Percentiles rank a stretch among this genome's conserved stretches.
These are phyloP conservation scores for Aspergillus saccharolyticus DNA, from an alignment of 495 filamentous ascomycete species.

Conservation along the genomic window DNA sequence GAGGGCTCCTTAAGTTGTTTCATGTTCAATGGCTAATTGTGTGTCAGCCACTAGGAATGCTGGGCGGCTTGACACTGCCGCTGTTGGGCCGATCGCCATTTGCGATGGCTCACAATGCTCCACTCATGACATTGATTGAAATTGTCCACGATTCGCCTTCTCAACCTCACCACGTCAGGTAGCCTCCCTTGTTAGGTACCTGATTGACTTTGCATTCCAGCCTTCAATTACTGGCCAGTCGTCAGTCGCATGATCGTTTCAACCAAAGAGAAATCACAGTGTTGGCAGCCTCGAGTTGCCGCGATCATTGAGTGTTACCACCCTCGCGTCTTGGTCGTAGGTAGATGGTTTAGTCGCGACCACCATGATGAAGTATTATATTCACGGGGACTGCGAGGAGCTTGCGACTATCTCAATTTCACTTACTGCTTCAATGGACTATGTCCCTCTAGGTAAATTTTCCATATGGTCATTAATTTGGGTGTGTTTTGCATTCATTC, in stretches of 20 bases:
- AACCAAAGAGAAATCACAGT: neutral
- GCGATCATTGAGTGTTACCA: neutral
- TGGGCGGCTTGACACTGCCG: neutral
- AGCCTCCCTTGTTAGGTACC: neutral
- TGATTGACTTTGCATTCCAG: neutral
- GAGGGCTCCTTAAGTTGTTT: conserved; percentile 7
- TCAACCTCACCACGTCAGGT: neutral
- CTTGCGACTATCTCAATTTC: neutral
- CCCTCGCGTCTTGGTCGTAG: neutral
- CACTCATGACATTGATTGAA: neutral
- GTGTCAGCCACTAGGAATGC: conserved; percentile 5
- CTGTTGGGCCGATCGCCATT: conserved; percentile 9
- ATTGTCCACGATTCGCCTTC: neutral
- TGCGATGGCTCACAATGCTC: neutral
- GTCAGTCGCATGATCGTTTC: neutral
- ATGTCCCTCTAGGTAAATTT: too few species aligned
- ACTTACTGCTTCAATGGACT: neutral
- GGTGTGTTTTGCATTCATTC: neutral
- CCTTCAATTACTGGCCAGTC: neutral
- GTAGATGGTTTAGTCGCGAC: neutral
- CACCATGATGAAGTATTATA: neutral
- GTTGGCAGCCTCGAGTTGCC: neutral
- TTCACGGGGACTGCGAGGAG: neutral
- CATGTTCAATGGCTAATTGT: conserved; percentile 4
- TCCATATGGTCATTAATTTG: too few species aligned